phyloP scores from a whole-genome alignment of 2,329 filamentous ascomycete genomes.

The Aspergillus ibericus region DNA sequence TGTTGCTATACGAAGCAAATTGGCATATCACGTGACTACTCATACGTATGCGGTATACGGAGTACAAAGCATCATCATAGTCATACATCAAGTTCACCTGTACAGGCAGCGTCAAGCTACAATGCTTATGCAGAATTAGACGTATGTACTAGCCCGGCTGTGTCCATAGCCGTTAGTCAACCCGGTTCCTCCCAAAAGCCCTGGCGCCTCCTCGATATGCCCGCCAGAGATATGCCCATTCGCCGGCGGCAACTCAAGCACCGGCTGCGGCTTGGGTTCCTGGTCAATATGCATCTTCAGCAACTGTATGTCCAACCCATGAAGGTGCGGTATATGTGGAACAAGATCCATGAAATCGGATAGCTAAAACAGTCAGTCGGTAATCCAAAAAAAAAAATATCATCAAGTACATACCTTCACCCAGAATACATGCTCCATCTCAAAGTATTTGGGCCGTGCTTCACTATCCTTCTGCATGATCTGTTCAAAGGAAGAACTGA shows the following conservation, averaged over 20 bases:
- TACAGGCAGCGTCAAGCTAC: conserved; percentile 25
- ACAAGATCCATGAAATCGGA: conserved; percentile 53
- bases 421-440: conserved; percentile 54
- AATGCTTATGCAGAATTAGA: conserved; percentile 33
- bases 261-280: conserved; percentile 29
- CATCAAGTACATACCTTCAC: conserved; percentile 42
- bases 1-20: too few species aligned
- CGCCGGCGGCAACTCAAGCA: conserved; percentile 22
- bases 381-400: too few species aligned
- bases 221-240: conserved; percentile 33
- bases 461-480: conserved; percentile 44
- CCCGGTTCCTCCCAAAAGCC: conserved; percentile 28
- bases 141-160: conserved; percentile 42
- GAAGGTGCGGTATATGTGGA: conserved; percentile 49
- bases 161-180: conserved; percentile 38
- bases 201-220: conserved; percentile 19
- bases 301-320: conserved; percentile 42
- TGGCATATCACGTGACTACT: too few species aligned
- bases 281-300: conserved; percentile 44
- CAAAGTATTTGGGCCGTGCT: conserved; percentile 49
- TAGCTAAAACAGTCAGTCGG: conserved; percentile 31
- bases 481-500: conserved; percentile 40
- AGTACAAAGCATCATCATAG: conserved; percentile 35
- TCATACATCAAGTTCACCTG: conserved; percentile 41
- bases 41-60: too few species aligned